Conservation (phyloP, 306 rosid genomes). For the Prosopis cineraria region DNA sequence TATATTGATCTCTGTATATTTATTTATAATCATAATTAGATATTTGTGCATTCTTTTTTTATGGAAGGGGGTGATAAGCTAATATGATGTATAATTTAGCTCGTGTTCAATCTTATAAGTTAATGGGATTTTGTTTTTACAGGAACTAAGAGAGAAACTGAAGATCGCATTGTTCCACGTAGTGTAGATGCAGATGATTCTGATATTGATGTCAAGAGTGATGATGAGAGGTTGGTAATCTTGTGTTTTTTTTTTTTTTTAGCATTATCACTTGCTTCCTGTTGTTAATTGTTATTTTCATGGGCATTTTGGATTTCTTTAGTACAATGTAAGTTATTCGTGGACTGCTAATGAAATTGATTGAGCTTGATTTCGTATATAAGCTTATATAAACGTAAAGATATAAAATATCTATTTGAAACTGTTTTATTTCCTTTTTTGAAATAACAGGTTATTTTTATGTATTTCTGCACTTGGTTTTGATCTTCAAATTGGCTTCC, state of each 20-base stretch:
- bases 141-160: conserved; percentile 77
- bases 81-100: not conserved
- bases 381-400: not conserved
- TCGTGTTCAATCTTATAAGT: conserved; percentile 2
- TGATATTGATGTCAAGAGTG: conserved; percentile 88
- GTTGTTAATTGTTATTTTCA: not conserved
- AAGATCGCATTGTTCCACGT: conserved; percentile 81
- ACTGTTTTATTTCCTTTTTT: not conserved
- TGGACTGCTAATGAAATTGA: conserved; percentile 10
- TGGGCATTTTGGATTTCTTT: not conserved
- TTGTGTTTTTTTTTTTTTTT: conserved; percentile 1
- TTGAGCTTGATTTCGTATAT: not conserved
- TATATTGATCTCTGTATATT: not conserved
- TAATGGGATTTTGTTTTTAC: conserved; percentile 29
- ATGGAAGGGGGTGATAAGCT: not conserved
- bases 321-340: not conserved
- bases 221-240: conserved; percentile 73
- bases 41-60: conserved; percentile 13
- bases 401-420: not conserved
- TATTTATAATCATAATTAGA: not conserved
- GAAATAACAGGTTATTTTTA: not conserved
- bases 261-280: not conserved
- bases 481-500: not conserved
- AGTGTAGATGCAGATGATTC: conserved; percentile 96
- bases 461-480: not conserved